Evolutionary conservation across 108 stramenopile species (phyloP), one percentile per base, ranked within the genome.

Genomic region (Cyclostephanos tholiformis): DNA sequence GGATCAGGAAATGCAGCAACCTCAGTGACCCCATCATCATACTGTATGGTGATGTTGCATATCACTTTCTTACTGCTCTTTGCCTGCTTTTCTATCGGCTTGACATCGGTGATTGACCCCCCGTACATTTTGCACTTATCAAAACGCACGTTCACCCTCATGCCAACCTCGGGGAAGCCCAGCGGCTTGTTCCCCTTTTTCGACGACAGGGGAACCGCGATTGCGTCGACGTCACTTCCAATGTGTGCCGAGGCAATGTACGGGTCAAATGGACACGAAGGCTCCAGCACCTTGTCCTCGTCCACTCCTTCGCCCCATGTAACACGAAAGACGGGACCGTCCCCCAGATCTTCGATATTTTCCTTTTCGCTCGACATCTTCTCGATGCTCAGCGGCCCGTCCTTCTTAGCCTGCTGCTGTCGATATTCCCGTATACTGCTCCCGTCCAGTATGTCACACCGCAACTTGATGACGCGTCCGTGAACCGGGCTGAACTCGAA

Each of bases 251-350:
- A 88, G 41, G 82, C 74, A 35, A 76, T 32, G 22, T 85, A 80
- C 17, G 87, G 83, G 77, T 90, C 86, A 65, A 85, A 94, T 6
- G 86, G 80, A 38, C 41, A 77, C 19, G 75, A 58, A 32, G 72
- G 78, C 56, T 86, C 82, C 19, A 78, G 62, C 26, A 61, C 58
- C 22, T 84, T 72, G 49, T 88, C 86, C 44, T 89, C 89, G 20
- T 95, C 91, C n/a, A 95, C 82, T 1, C 93, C 93, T 46, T 82
- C 87, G 52, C 93, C 93, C 89, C 89, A 95, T 75, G 89, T 87
- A 60, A 95, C 69, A 19, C 91, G 84, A 83, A 95, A 95, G 59
- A 92, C 61, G 0, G 93, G 93, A 46, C 93, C 93, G 20, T 85
- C 82, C 23, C 65, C 46, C 0, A 65, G 27, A 46, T 49, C 16